phyloP scores from a whole-genome alignment of 2,329 filamentous ascomycete genomes.

The Scedosporium dehoogii region DNA sequence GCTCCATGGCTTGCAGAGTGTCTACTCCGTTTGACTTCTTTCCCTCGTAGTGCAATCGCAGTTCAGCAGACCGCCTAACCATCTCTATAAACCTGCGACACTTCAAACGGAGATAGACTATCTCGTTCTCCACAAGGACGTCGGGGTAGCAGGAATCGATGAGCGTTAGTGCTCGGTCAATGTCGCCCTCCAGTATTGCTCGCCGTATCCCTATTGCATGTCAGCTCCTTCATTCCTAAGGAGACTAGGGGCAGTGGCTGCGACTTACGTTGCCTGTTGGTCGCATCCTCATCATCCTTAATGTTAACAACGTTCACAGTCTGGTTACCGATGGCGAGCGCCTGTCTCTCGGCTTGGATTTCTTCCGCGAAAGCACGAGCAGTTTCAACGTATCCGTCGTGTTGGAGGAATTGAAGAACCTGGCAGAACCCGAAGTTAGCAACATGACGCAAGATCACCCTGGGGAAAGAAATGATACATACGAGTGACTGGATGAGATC shows the following conservation, averaged over 20 bases:
- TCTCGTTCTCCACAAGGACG: conserved; percentile 69
- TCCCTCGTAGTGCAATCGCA: conserved; percentile 36
- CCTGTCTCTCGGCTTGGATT: conserved; percentile 61
- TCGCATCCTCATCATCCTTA: conserved; percentile 75
- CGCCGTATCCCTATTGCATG: conserved; percentile 60
- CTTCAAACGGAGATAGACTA: conserved; percentile 78
- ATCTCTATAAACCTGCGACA: conserved; percentile 95
- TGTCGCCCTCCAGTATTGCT: conserved; percentile 83
- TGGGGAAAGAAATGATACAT: conserved; percentile 12
- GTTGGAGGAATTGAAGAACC: conserved; percentile 77
- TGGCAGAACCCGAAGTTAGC: conserved; percentile 13
- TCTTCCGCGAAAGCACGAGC: conserved; percentile 81
- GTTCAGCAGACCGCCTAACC: conserved; percentile 65
- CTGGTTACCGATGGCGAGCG: conserved; percentile 50
- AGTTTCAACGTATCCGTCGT: conserved; percentile 93
- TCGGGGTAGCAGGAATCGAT: conserved; percentile 70
- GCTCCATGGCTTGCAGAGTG: conserved; percentile 41
- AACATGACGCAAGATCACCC: neutral
- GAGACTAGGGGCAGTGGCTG: neutral
- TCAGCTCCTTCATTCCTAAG: neutral
- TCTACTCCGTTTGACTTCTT: conserved; percentile 32
- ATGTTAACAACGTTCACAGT: conserved; percentile 51
- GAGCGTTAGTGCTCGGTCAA: conserved; percentile 79
- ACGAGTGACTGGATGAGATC: conserved; percentile 74
- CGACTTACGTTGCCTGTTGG: conserved; percentile 69